phyloP scores from a whole-genome alignment of 129 eudicot genomes.

The Logfia minima region DNA sequence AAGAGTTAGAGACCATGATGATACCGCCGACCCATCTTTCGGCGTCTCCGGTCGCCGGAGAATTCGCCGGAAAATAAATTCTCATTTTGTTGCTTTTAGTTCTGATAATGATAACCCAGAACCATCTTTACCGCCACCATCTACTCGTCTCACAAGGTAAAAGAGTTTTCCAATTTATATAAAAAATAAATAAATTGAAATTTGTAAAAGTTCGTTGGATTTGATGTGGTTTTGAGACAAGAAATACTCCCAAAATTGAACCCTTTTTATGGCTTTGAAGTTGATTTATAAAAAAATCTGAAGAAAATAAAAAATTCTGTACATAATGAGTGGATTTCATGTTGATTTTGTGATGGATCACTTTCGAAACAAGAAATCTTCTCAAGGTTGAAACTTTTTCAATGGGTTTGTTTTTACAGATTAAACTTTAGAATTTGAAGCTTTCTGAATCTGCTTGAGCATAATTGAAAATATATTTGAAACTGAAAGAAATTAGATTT shows the following conservation, averaged over 20 bases:
- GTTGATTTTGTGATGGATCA: not conserved
- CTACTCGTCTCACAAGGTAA: slow-evolving; percentile 53
- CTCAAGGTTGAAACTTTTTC: not conserved
- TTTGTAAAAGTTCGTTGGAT: not conserved
- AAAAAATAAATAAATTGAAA: not conserved
- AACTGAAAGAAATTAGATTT: not conserved
- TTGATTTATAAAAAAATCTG: not conserved
- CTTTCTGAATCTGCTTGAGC: not conserved
- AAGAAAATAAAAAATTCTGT: not conserved
- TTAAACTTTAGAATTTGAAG: not conserved
- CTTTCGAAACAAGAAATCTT: slow-evolving; percentile 6
- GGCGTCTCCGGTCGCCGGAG: slow-evolving; percentile 39
- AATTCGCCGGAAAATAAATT: slow-evolving; percentile 45
- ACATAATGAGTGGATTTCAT: not conserved
- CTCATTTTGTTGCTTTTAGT: slow-evolving; percentile 38
- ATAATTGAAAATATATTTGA: not conserved
- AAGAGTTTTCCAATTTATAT: not conserved
- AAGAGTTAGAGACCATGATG: slow-evolving; percentile 39
- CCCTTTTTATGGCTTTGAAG: not conserved
- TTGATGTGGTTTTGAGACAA: not conserved
- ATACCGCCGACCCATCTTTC: slow-evolving; percentile 22
- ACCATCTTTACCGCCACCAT: slow-evolving; percentile 27
- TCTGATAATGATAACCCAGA: slow-evolving; percentile 33
- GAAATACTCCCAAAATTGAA: not conserved
- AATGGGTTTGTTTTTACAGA: not conserved